Evolutionary conservation across 441 rosid species (phyloP).

Genomic region (Cnidoscolus chayamansa): DNA sequence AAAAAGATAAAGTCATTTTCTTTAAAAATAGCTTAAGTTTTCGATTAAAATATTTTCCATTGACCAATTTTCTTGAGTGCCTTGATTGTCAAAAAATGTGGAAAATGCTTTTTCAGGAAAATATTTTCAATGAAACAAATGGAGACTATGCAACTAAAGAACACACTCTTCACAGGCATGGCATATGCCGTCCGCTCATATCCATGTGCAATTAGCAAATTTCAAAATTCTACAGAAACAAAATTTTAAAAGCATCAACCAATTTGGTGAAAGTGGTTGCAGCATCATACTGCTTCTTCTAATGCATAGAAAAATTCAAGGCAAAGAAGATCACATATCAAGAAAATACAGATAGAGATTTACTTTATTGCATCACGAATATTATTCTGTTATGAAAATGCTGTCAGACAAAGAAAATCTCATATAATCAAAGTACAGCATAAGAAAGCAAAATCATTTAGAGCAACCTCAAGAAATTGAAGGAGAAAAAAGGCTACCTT

Average conservation of each 20-base stretch:
- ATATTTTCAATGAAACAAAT: no score
- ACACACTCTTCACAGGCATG: not conserved
- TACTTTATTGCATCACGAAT: not conserved
- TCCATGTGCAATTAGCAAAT: not conserved
- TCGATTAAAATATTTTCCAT: no score
- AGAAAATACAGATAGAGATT: not conserved
- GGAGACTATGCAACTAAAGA: not conserved
- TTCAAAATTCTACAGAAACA: not conserved
- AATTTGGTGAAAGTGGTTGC: not conserved
- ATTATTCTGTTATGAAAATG: not conserved
- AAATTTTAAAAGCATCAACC: not conserved
- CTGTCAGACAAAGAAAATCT: not conserved
- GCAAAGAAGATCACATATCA: not conserved
- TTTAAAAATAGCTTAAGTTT: no score
- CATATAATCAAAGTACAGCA: not conserved
- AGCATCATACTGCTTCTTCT: not conserved
- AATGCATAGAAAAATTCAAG: not conserved
- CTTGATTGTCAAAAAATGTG: no score
- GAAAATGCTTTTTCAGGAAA: no score
- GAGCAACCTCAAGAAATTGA: no score
- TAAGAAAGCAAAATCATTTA: not conserved
- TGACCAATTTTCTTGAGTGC: no score
- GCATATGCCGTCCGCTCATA: not conserved
- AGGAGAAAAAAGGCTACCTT: no score
- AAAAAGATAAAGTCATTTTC: no score